Evolutionary conservation across 169 alveolate genomes (phyloP).

Genomic region (Plasmodium falciparum): DNA sequence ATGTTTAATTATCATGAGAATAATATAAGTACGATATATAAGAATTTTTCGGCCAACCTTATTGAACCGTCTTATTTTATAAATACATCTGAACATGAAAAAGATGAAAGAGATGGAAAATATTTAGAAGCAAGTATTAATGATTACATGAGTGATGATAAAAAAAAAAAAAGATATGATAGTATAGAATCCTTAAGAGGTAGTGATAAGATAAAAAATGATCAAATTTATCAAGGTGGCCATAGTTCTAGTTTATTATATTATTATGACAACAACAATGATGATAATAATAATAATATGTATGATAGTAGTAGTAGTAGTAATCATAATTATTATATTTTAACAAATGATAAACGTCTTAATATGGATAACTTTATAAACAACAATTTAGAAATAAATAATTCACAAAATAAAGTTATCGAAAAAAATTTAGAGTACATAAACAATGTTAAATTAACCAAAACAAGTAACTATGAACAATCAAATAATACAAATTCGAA

Average conservation of each 20-base stretch:
- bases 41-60: slow-evolving; percentile 40
- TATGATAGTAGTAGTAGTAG: no score
- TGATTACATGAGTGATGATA: no score
- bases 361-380: no score
- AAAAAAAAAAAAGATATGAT: not conserved
- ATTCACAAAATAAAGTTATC: no score
- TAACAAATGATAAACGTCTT: no score
- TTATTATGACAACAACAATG: not conserved
- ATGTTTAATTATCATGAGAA: slow-evolving; percentile 38
- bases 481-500: no score
- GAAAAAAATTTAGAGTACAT: no score
- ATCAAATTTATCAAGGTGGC: not conserved
- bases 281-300: no score
- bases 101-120: not conserved
- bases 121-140: not conserved
- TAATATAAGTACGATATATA: slow-evolving; percentile 47
- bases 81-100: not conserved
- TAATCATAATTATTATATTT: no score
- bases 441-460: no score
- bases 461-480: no score
- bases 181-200: slow-evolving; percentile 16
- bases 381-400: no score
- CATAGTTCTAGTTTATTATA: slow-evolving; percentile 12
- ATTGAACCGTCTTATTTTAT: slow-evolving; percentile 10
- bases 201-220: slow-evolving; percentile 1